These are phyloP conservation scores for Garcia nutans DNA, from an alignment of 345 rosid genomes.

Conservation along the genomic window DNA sequence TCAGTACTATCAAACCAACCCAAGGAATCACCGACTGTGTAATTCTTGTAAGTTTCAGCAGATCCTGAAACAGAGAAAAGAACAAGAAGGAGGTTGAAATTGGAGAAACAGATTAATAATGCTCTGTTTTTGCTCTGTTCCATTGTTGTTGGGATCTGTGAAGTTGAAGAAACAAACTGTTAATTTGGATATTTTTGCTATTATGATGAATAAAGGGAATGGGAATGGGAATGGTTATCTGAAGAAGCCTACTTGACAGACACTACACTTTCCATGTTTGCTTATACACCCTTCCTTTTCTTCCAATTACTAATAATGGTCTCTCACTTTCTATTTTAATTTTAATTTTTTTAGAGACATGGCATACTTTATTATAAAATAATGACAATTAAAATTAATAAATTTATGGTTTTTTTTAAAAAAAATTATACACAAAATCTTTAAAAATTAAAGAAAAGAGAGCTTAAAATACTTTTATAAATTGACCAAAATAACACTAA, in stretches of 20 bases:
- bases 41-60: slow-evolving; percentile 69
- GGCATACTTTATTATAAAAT: too few relatives aligned
- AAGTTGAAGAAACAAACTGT: not conserved
- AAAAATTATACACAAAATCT: too few relatives aligned
- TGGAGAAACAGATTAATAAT: not conserved
- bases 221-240: not conserved
- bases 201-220: not conserved
- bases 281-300: slow-evolving; percentile 11
- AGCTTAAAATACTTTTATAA: too few relatives aligned
- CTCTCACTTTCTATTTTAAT: too few relatives aligned
- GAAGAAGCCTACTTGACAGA: too few relatives aligned
- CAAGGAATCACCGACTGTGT: slow-evolving; percentile 77
- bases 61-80: slow-evolving; percentile 26
- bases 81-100: not conserved
- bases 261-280: not conserved
- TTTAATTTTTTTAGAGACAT: too few relatives aligned
- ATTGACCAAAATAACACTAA: too few relatives aligned
- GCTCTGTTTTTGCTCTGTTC: slow-evolving; percentile 10
- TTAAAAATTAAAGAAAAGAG: too few relatives aligned
- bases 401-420: too few relatives aligned
- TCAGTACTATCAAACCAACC: slow-evolving; percentile 66
- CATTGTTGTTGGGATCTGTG: slow-evolving; percentile 21
- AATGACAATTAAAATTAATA: too few relatives aligned
- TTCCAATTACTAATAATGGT: slow-evolving; percentile 12
- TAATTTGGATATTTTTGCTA: not conserved